Evolutionary conservation across 305 asterid species (phyloP), one percentile per base, ranked within the genome.

Genomic region (Stenogyne calaminthoides): DNA sequence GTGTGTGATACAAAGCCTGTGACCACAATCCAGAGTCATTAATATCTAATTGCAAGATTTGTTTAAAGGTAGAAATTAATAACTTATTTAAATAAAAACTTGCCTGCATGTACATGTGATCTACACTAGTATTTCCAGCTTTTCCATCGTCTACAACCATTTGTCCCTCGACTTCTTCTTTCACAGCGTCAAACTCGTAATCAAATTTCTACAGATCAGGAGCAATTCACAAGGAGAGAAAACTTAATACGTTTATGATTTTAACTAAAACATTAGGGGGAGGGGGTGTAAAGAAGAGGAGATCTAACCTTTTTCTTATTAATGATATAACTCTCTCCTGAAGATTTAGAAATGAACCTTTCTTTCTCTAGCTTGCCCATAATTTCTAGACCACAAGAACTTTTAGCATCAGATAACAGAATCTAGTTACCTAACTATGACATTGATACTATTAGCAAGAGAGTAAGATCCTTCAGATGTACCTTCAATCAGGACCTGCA

Each of bases 1-100:
- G 97, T 77, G 97, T 92, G 73, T 90, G 92, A 82, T 82, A 87
- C 76, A 95, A 75, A 67, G 99, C 98, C 99, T 95, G 92, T 73
- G 71, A 80, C 32, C 63, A 65, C 64, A 76, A 63, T 36, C 66
- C 63, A 67, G 57, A 37, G n/a, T 46, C 62, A 51, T 19, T 55
- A 18, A 54, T 14, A 36, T 70, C 40, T 32, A 25, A 27, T 44
- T 77, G 65, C 42, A 59, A 64, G 46, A 67, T 58, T 47, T 12
- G 25, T 16, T n/a, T 19, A 27, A 58, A 44, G 49, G 8, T 42
- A 62, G 36, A 67, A 51, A 54, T 39, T 69, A 55, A 18, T 18
- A 55, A 9, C 14, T 55, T 34, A 22, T 15, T 57, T 2, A 27
- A 32, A 78, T 62, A 58, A 64, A 52, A 29, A 71, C 20, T 78